A percentile compares a stretch with the other conserved stretches of the same genome.
These are phyloP conservation scores for Lophiotrema nucula DNA, from an alignment of 495 filamentous ascomycete species.

Conservation along the genomic window DNA sequence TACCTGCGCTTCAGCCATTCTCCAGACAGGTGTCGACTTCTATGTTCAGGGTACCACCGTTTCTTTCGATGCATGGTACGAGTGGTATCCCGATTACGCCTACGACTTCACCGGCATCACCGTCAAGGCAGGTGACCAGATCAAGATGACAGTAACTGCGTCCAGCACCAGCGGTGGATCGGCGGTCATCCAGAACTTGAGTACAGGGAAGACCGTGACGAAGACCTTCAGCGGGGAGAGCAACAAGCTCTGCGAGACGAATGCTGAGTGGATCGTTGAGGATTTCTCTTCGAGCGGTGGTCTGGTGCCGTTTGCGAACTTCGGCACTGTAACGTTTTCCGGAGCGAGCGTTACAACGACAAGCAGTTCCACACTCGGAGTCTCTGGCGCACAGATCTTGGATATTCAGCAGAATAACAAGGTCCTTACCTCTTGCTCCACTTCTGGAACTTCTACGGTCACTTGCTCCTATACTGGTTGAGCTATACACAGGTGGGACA, in stretches of 20 bases:
- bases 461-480: too few species aligned
- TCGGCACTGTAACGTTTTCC: slow-evolving; percentile 28
- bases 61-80: slow-evolving; percentile 60
- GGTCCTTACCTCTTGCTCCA: too few species aligned
- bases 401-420: too few species aligned
- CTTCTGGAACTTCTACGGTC: too few species aligned
- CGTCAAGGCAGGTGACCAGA: slow-evolving; percentile 54
- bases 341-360: too few species aligned
- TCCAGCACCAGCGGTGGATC: slow-evolving; percentile 50
- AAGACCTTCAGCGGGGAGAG: slow-evolving; percentile 46
- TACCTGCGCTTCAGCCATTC: slow-evolving; percentile 55
- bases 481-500: too few species aligned
- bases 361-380: too few species aligned
- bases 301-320: slow-evolving; percentile 54
- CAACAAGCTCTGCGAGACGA: slow-evolving; percentile 43
- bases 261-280: slow-evolving; percentile 68
- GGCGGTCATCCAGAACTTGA: slow-evolving; percentile 57
- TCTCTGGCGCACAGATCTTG: too few species aligned
- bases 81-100: slow-evolving; percentile 61
- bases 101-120: slow-evolving; percentile 54
- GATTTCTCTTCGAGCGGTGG: slow-evolving; percentile 52
- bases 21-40: slow-evolving; percentile 63
- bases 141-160: slow-evolving; percentile 55
- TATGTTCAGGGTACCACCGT: slow-evolving; percentile 43
- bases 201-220: slow-evolving; percentile 54